Base-by-base conservation (phyloP, 257 asterid genomes). In the Solanum infundibuliforme region DNA sequence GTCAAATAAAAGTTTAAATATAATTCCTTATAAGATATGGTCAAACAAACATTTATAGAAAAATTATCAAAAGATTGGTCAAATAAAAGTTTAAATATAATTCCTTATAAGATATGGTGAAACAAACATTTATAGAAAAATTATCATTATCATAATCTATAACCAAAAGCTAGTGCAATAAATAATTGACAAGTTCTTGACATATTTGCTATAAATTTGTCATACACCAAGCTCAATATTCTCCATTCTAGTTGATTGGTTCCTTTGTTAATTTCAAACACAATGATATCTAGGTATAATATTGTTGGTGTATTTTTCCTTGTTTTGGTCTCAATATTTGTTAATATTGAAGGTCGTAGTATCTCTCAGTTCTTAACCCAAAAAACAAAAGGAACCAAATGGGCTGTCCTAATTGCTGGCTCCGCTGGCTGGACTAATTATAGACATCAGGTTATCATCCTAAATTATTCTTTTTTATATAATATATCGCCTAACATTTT, bases 331-430 rank as follows among this genome's bases (percentile, higher is more conserved):
- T 77, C 65, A 77, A 4, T 77, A 39, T 13, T 20, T 60, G 8
- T 43, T 25, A 79, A 8, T 4, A 41, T 9, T 27, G 39, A 79
- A 43, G 39, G 85, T 79, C 85, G 38, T 8, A 79, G 39, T 79
- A 79, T 79, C 18, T 27, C 66, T 16, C 85, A 16, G 10, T 43
- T 79, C 65, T 79, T 79, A 27, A 25, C 1, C 4, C 94, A 91
- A 10, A 97, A 93, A 46, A 89, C 95, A 16, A 94, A 92, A 7
- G 99, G 99, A 7, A 96, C 96, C 43, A 90, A 93, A 87, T 97
- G 99, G 99, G 99, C 98, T 16, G 95, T 97, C 66, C 94, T 97
- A 9, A 41, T 97, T 76, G 99, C 99, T 76, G 99, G 99, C 23
- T 96, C 99, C 55, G 32, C 32, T 31, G 32, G 32, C 32, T 31